Evolutionary conservation across 2,329 filamentous ascomycete genomes (phyloP).

Genomic region (Dothiorella sarmentorum): DNA sequence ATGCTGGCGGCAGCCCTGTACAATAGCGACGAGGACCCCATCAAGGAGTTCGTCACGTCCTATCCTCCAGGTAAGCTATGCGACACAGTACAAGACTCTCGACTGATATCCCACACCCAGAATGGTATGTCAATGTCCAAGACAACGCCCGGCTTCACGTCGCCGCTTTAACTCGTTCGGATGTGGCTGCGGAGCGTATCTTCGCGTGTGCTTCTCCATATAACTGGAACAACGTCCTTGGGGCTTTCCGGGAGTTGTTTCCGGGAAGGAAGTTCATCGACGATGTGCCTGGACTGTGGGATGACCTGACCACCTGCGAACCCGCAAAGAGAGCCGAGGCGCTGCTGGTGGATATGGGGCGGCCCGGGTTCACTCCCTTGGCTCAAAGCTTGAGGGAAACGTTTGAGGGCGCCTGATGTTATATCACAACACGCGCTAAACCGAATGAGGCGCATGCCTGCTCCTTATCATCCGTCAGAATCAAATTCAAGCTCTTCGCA

Average conservation of each 20-base stretch:
- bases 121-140: background rate
- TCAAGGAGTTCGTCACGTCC: background rate
- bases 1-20: background rate
- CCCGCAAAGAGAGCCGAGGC: conserved; percentile 6
- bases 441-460: too few species aligned
- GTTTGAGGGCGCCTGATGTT: background rate
- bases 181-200: conserved; percentile 18
- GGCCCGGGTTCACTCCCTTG: background rate
- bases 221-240: conserved; percentile 17
- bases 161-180: conserved; percentile 9
- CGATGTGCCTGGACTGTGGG: conserved; percentile 5
- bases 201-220: conserved; percentile 17
- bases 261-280: background rate
- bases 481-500: too few species aligned
- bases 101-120: background rate
- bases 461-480: too few species aligned
- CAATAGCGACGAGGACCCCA: background rate
- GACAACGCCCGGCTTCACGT: background rate
- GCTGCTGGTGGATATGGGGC: background rate
- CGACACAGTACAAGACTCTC: background rate
- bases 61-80: background rate
- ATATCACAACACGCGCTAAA: too few species aligned
- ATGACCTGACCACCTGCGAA: conserved; percentile 16
- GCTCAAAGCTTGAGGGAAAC: background rate
- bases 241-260: conserved; percentile 16